Evolutionary conservation across 2,329 filamentous ascomycete genomes (phyloP).

Genomic region (Cadophora sp.): DNA sequence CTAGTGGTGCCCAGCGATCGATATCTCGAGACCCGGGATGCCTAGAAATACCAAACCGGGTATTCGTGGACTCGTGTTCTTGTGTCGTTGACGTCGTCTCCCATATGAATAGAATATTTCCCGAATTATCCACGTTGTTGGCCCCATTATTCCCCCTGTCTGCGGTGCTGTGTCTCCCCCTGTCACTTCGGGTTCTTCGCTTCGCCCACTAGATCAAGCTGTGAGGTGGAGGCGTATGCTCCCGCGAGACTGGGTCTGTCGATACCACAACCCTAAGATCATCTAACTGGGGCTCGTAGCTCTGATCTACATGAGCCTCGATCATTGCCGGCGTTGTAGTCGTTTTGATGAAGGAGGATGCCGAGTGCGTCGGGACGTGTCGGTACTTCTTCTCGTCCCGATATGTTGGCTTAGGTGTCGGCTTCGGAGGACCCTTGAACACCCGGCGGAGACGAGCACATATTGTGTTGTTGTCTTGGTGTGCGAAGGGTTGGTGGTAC

Average conservation of each 20-base stretch:
- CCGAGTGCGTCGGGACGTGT: slow-evolving; percentile 33
- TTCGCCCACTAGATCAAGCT: slow-evolving; percentile 10
- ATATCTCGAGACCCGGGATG: neutral
- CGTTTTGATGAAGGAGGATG: slow-evolving; percentile 34
- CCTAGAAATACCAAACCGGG: neutral
- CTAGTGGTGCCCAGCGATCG: neutral
- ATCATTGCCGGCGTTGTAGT: slow-evolving; percentile 34
- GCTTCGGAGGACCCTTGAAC: slow-evolving; percentile 23
- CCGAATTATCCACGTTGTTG: neutral
- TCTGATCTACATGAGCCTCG: slow-evolving; percentile 12
- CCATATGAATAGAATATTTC: neutral
- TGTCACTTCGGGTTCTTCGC: neutral
- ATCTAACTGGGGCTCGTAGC: neutral
- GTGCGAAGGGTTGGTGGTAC: slow-evolving; percentile 14
- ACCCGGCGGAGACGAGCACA: slow-evolving; percentile 23
- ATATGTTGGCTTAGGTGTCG: slow-evolving; percentile 16
- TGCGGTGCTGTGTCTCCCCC: neutral
- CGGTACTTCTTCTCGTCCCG: slow-evolving; percentile 33
- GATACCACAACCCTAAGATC: neutral
- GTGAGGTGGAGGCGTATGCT: neutral
- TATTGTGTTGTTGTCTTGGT: slow-evolving; percentile 19
- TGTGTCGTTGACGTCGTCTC: slow-evolving; percentile 3
- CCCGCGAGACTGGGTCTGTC: neutral
- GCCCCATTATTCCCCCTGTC: neutral
- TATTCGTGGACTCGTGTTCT: neutral